Conservation (phyloP, 345 rosid genomes). For the Eucalyptus microcorys region DNA sequence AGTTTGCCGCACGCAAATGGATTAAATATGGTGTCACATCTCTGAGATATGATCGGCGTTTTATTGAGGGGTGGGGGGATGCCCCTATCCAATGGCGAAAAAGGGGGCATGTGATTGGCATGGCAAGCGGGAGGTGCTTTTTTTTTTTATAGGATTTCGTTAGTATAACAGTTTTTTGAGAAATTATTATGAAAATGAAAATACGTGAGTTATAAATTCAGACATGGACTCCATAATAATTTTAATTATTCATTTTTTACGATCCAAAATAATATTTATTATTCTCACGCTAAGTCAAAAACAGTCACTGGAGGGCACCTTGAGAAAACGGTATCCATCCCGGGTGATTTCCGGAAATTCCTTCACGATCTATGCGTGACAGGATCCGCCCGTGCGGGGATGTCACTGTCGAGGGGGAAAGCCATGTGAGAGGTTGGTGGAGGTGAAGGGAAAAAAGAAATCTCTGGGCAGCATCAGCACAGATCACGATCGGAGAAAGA, state of each 20-base stretch:
- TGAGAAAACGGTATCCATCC: not conserved
- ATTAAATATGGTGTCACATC: not conserved
- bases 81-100: not conserved
- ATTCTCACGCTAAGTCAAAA: rapidly evolving
- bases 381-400: not conserved
- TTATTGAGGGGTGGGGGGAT: not conserved
- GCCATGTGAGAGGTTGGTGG: not conserved
- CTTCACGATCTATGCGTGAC: not conserved
- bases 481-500: not conserved
- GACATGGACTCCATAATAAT: rapidly evolving
- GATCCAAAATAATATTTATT: too few species aligned
- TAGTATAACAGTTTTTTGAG: too few species aligned
- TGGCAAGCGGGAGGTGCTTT: too few species aligned
- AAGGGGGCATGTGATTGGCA: not conserved
- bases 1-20: not conserved
- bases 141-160: too few species aligned
- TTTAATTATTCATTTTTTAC: too few species aligned
- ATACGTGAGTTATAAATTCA: too few species aligned
- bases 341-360: not conserved
- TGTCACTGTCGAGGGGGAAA: not conserved
- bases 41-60: not conserved
- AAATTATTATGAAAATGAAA: too few species aligned
- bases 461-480: not conserved
- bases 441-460: not conserved
- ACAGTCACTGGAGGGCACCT: not conserved